Base-by-base conservation (phyloP, 192 early-diverging fungal species). In the Coemansia erecta region DNA sequence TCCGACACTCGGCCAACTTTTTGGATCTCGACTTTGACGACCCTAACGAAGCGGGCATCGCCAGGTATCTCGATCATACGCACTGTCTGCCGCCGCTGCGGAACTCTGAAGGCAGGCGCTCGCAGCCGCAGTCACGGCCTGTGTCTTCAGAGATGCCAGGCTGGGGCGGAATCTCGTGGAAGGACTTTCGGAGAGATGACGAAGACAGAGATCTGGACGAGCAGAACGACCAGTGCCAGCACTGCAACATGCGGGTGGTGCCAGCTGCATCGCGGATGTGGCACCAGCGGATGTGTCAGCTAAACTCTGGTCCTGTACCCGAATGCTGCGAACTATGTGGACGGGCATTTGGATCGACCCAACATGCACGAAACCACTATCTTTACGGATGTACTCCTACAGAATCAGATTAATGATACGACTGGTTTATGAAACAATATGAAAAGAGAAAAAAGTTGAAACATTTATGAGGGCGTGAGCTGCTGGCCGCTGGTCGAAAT, bases 401-500 rank as follows among this genome's bases (percentile, higher is more conserved):
- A 45, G 43, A 45, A 3, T 45, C 15, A 45, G 19, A 51, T 2
- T 47, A 31, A 56, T 28, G 6, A 56, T 17, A 19, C 1, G 3
- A 19, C 19, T 18, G 5, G n/a, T n/a, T 19, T 46, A 46, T 19
- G 10, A 21, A 46, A 4, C 31, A 54, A 54, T 31, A 41, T 13
- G 22, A 19, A 39, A 48, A 50, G 15, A 59, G 8, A 53, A 44
- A 33, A 22, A 19, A 53, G 21, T 42, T 4, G 23, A 58, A 44
- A 46, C n/a, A 37, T 24, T 18, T 23, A 18, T 18, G 23, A 60
- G 2, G n/a, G 15, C 22, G 47, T 31, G 2, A 31, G 21, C 11
- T 59, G 54, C 63, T 78, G 64, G 24, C 70, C 64, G 23, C 56
- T 64, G 2, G 83, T 84, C 2, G 78, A 33, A 23, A 82, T 62